Conservation (phyloP, 768 basidiomycete genomes). For the Coprinellus aureogranulatus region DNA sequence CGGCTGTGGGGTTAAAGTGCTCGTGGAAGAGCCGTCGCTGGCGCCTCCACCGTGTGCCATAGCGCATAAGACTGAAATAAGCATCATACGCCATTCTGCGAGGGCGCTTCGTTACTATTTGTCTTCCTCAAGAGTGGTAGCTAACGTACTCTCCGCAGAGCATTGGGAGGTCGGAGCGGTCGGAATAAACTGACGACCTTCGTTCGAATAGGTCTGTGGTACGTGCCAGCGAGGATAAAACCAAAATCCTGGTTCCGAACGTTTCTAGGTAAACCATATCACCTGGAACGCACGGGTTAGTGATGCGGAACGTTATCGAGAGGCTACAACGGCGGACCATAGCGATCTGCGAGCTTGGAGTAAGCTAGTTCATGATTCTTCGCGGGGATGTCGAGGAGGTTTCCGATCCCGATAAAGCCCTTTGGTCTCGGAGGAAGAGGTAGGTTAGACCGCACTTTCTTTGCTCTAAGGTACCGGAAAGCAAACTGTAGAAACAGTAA, state of each 20-base stretch:
- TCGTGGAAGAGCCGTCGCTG: conserved; percentile 24
- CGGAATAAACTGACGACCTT: conserved; percentile 17
- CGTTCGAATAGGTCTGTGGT: conserved; percentile 10
- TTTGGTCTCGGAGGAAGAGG: conserved; percentile 17
- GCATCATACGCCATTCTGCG: conserved; percentile 17
- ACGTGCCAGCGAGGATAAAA: conserved; percentile 5
- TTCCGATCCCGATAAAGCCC: conserved; percentile 17
- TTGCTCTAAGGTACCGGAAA: background rate
- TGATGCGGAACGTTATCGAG: background rate
- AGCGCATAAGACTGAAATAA: conserved; percentile 10
- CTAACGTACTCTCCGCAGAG: conserved; percentile 20
- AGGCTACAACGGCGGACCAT: conserved; percentile 10
- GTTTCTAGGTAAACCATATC: conserved; percentile 16
- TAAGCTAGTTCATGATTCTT: conserved; percentile 9
- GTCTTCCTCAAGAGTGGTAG: background rate
- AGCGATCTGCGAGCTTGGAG: conserved; percentile 8
- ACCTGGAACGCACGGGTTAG: background rate
- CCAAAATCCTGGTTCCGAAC: conserved; percentile 10
- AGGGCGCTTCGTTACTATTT: background rate
- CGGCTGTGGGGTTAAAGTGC: conserved; percentile 19
- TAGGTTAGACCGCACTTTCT: background rate
- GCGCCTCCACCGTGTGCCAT: conserved; percentile 20
- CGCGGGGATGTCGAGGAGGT: conserved; percentile 15
- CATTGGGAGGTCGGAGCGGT: conserved; percentile 22
- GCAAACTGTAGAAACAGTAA: background rate